A percentile compares a stretch with the other conserved stretches of the same genome.
These are phyloP conservation scores for Mycosarcoma maydis DNA, from an alignment of 1,284 basidiomycete genomes.

Conservation along the genomic window DNA sequence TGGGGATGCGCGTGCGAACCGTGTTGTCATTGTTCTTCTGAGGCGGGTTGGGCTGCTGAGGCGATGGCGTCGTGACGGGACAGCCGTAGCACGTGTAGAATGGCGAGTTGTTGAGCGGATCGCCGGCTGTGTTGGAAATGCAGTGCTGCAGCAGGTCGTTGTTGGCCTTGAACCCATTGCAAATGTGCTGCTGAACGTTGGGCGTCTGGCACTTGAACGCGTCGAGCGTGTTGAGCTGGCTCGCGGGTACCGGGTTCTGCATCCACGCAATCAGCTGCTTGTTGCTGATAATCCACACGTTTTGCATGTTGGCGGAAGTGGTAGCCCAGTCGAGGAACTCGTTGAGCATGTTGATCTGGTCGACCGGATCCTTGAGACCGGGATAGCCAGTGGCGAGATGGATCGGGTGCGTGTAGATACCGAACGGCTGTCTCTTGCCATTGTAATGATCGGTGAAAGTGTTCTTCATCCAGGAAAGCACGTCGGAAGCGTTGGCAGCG, in stretches of 20 bases:
- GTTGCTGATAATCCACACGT: constrained; percentile 80
- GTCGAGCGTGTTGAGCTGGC: constrained; percentile 60
- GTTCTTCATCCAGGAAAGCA: constrained; percentile 77
- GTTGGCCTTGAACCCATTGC: constrained; percentile 57
- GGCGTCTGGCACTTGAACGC: constrained; percentile 60
- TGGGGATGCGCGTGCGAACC: constrained; percentile 50
- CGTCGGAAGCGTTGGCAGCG: constrained; percentile 63
- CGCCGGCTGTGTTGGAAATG: constrained; percentile 55
- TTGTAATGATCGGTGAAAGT: constrained; percentile 76
- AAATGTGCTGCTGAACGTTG: constrained; percentile 51
- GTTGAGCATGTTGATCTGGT: constrained; percentile 73
- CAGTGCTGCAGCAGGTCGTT: constrained; percentile 57
- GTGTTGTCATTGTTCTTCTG: constrained; percentile 60
- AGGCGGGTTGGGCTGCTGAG: constrained; percentile 58
- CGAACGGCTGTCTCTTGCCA: constrained; percentile 80
- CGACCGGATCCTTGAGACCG: constrained; percentile 42
- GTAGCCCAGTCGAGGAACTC: constrained; percentile 80
- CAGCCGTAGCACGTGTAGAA: constrained; percentile 64
- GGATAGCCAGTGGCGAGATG: constrained; percentile 74
- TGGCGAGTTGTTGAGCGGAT: constrained; percentile 59
- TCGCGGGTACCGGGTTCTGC: constrained; percentile 72
- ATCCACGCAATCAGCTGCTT: constrained; percentile 81
- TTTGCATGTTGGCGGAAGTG: constrained; percentile 66
- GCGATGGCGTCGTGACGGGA: constrained; percentile 53
- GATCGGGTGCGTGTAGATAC: constrained; percentile 83